Percentiles rank a stretch among this genome's conserved stretches.
phyloP scores from a whole-genome alignment of 345 rosid species.

The Alliaria petiolata region DNA sequence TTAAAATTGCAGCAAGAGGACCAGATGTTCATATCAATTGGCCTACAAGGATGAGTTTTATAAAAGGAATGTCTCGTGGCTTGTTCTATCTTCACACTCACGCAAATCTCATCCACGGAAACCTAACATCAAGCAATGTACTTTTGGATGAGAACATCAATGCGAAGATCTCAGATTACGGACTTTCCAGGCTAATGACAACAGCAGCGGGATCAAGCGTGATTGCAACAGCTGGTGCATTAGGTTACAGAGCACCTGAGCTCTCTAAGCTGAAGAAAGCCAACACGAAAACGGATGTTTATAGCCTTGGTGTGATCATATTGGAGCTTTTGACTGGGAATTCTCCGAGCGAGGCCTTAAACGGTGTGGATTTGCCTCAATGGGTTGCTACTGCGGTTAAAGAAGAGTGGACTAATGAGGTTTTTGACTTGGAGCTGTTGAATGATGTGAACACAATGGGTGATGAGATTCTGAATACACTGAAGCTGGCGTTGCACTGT shows the following conservation, averaged over 20 bases:
- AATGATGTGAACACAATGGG: conserved; percentile 60
- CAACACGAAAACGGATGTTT: conserved; percentile 74
- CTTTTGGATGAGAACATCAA: conserved; percentile 52
- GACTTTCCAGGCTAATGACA: conserved; percentile 72
- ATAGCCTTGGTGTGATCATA: conserved; percentile 81
- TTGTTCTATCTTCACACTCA: conserved; percentile 62
- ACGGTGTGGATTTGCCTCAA: conserved; percentile 85
- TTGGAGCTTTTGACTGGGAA: conserved; percentile 88
- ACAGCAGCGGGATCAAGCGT: conserved; percentile 73
- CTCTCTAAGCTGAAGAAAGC: conserved; percentile 84
- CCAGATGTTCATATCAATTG: conserved; percentile 63
- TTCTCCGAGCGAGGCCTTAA: conserved; percentile 73
- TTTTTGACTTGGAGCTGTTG: conserved; percentile 82
- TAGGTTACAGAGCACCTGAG: conserved; percentile 93
- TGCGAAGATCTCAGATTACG: conserved; percentile 70
- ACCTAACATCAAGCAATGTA: conserved; percentile 78
- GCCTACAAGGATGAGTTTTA: conserved; percentile 77
- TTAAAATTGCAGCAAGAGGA: conserved; percentile 63
- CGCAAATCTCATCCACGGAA: conserved; percentile 77
- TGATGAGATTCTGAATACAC: conserved; percentile 77
- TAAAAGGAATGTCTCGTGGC: conserved; percentile 63
- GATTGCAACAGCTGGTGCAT: conserved; percentile 74
- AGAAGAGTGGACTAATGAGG: conserved; percentile 95
- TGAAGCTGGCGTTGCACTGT: conserved; percentile 86
- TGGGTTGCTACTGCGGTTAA: conserved; percentile 96